phyloP scores from a whole-genome alignment of 2,329 filamentous ascomycete genomes.

The Bipolaris gigantea region DNA sequence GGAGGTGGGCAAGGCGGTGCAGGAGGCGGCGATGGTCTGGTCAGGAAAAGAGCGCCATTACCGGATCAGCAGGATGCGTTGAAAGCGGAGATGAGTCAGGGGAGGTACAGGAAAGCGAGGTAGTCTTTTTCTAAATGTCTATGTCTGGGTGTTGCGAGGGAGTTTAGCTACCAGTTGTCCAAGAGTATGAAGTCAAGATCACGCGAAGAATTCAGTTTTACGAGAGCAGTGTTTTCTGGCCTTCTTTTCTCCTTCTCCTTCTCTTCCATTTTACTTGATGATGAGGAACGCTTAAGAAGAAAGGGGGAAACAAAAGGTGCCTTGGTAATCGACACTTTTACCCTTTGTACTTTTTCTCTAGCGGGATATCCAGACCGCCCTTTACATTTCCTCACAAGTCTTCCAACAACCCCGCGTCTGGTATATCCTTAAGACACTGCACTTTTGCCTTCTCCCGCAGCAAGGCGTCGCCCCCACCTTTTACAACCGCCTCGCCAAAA shows the following conservation, averaged over 20 bases:
- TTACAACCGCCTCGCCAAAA: constrained; percentile 14
- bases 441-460: constrained; percentile 21
- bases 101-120: constrained; percentile 49
- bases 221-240: not conserved
- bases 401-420: constrained; percentile 26
- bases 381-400: constrained; percentile 5
- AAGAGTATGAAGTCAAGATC: not conserved
- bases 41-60: constrained; percentile 62
- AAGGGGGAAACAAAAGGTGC: not conserved
- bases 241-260: not conserved
- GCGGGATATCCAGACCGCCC: too few relatives aligned
- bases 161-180: not conserved
- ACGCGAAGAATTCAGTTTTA: not conserved
- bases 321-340: not conserved
- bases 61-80: constrained; percentile 84
- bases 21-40: constrained; percentile 22
- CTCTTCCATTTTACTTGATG: too few relatives aligned
- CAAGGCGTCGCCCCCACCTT: constrained; percentile 8
- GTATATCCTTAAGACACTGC: constrained; percentile 21
- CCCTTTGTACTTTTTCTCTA: too few relatives aligned
- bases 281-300: too few relatives aligned
- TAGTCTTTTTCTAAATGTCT: constrained; percentile 1
- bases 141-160: not conserved
- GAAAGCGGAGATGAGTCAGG: constrained; percentile 70
- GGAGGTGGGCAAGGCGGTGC: constrained; percentile 32